Conservation (phyloP, 371 early-diverging fungal species). For the Chytridium lagenaria region DNA sequence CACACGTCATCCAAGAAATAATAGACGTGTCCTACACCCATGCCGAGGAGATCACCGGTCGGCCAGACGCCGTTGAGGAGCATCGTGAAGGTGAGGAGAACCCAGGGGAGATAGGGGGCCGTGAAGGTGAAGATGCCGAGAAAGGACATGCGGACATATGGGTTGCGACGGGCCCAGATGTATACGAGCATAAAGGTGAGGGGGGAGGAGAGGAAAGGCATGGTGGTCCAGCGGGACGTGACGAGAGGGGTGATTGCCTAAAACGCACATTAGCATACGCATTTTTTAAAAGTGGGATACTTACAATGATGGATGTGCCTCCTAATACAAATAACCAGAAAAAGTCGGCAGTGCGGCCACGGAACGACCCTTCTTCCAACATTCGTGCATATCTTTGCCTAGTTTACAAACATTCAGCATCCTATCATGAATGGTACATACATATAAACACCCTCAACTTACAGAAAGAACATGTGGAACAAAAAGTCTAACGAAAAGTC, state of each 20-base stretch:
- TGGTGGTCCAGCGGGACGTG: conserved; percentile 38
- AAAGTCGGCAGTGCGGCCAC: conserved; percentile 89
- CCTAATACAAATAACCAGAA: conserved; percentile 81
- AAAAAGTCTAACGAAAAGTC: conserved; percentile 85
- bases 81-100: conserved; percentile 81
- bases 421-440: background rate
- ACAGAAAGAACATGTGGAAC: conserved; percentile 95
- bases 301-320: conserved; percentile 66
- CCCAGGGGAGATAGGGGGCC: conserved; percentile 95
- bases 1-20: conserved; percentile 95
- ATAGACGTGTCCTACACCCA: conserved; percentile 90
- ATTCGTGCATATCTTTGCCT: conserved; percentile 87
- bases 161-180: conserved; percentile 94
- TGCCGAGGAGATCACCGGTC: conserved; percentile 79
- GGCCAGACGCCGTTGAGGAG: conserved; percentile 79
- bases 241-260: conserved; percentile 75
- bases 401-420: conserved; percentile 1
- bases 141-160: conserved; percentile 82
- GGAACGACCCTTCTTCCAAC: conserved; percentile 94
- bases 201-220: conserved; percentile 85
- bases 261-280: conserved; percentile 15
- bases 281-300: conserved; percentile 16
- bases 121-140: conserved; percentile 86
- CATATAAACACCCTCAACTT: conserved; percentile 40
- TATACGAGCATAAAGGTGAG: conserved; percentile 90